Conservation (phyloP, 1,284 basidiomycete species). For the Rhodotorula glutinis region DNA sequence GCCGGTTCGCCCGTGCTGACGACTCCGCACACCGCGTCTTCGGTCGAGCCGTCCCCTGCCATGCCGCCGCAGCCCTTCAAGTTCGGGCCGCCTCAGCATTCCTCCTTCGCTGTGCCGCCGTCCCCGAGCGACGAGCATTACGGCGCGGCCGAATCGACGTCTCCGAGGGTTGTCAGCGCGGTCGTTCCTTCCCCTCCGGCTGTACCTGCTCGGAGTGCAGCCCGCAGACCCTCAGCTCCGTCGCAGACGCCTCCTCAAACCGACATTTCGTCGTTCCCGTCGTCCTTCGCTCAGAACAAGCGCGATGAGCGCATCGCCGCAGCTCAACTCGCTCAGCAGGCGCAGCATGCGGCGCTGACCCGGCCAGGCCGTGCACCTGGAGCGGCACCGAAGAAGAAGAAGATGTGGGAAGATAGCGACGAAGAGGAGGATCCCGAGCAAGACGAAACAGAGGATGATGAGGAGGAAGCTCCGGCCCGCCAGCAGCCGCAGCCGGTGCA, state of each 20-base stretch:
- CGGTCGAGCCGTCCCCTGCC: conserved; percentile 22
- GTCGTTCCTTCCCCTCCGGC: background rate
- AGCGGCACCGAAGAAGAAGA: conserved; percentile 27
- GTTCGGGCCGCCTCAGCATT: conserved; percentile 27
- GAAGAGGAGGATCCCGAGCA: conserved; percentile 38
- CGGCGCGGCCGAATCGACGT: background rate
- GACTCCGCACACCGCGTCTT: conserved; percentile 16
- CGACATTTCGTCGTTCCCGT: conserved; percentile 25
- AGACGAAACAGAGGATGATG: conserved; percentile 39
- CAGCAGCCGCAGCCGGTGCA: background rate
- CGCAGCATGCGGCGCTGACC: conserved; percentile 32
- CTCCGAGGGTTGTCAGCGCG: background rate
- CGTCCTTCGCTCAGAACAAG: conserved; percentile 37
- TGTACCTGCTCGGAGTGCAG: background rate
- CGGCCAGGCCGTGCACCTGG: conserved; percentile 31
- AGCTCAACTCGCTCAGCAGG: conserved; percentile 37
- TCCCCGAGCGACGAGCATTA: conserved; percentile 26
- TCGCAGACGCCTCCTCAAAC: background rate
- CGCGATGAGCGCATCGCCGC: conserved; percentile 40
- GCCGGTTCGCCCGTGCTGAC: conserved; percentile 12
- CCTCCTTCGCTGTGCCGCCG: conserved; percentile 6
- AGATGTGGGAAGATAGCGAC: conserved; percentile 38
- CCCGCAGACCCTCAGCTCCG: background rate
- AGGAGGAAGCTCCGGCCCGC: conserved; percentile 5
- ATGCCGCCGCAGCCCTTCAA: conserved; percentile 1